Base-by-base conservation (phyloP, 2,329 filamentous ascomycete species). In the Diaporthe eres region DNA sequence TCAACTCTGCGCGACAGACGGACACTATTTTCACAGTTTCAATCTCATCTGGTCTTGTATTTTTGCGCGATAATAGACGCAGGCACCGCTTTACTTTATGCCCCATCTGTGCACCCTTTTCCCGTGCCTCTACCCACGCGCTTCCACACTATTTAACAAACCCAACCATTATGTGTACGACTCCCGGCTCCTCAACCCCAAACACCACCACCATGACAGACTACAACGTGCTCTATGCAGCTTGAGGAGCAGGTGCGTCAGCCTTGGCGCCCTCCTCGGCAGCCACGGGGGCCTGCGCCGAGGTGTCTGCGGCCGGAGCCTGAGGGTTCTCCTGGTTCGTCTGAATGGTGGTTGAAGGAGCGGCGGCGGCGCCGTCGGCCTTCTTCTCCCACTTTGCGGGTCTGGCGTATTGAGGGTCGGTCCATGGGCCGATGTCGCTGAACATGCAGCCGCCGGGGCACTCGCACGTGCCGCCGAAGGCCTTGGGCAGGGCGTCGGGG, bases 341-440 rank as follows among this genome's bases (percentile, higher is more conserved):
- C 75, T 79, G 77, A 31, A 79, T 78, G 10, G 78, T 79, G 63
- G 77, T 84, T 57, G 78, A 31, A 47, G 63, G 63, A 17, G 65
- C 65, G 19, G 57, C 57, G 4, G 57, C 79, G 31, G 81, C 81
- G 73, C 80, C 79, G 55, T 82, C 83, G 31, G 81, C 80, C 78
- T 87, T 86, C 85, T 88, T 87, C 83, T 90, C 88, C 88, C 92
- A 93, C 87, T 92, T 92, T 78, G 91, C 86, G 71, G 93, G 89
- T 82, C 87, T 91, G 72, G 90, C 86, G 88, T 90, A 96, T 85
- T 94, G 84, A 39, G 89, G 81, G 77, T 96, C 94, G 80, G 90
- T 90, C 97, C 97, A 99, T 72, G 97, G 97, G 71, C 97, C 97
- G 77, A 92, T 92, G 84, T 99, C 96, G 85, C 95, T 97, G 81